Evolutionary conservation across 257 asterid genomes (phyloP).

Genomic region (Gentiana macrophylla): DNA sequence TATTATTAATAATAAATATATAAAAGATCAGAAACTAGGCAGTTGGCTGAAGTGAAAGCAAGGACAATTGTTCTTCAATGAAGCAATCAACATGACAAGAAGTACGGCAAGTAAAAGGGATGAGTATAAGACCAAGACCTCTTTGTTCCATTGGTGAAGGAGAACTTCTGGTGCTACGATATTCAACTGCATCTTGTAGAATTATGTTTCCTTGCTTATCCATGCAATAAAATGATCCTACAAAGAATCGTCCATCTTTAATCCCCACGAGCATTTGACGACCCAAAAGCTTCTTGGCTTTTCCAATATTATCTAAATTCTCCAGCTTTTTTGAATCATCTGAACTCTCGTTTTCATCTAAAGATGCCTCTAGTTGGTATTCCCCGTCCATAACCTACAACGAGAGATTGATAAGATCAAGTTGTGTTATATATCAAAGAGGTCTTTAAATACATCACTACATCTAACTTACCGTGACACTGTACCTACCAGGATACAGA

Average conservation of each 20-base stretch:
- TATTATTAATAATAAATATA: too few species aligned
- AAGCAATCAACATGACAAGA: slow-evolving; percentile 57
- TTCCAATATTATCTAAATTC: slow-evolving; percentile 24
- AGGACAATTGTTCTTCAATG: slow-evolving; percentile 55
- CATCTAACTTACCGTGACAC: too few species aligned
- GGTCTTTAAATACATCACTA: too few species aligned
- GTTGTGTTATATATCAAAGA: too few species aligned
- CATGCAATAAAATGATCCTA: slow-evolving; percentile 69
- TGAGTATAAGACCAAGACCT: slow-evolving; percentile 75
- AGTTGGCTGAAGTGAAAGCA: slow-evolving; percentile 34
- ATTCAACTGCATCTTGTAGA: slow-evolving; percentile 87
- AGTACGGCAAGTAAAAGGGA: slow-evolving; percentile 64
- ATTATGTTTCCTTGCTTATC: slow-evolving; percentile 93
- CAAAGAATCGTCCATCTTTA: slow-evolving; percentile 74
- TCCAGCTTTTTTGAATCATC: slow-evolving; percentile 20
- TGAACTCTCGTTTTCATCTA: slow-evolving; percentile 14
- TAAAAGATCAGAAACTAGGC: too few species aligned
- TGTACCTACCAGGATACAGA: too few species aligned
- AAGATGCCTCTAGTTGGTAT: slow-evolving; percentile 3
- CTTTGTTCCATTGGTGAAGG: slow-evolving; percentile 87
- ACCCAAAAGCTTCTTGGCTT: slow-evolving; percentile 53
- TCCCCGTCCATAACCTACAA: slow-evolving; percentile 8
- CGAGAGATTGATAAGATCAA: too few species aligned
- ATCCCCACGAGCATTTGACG: slow-evolving; percentile 65
- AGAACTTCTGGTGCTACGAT: slow-evolving; percentile 66